A percentile compares a stretch with the other conserved stretches of the same genome.
Conservation (phyloP, 2,329 filamentous ascomycete genomes). For the Aspergillus spinulosporus region DNA sequence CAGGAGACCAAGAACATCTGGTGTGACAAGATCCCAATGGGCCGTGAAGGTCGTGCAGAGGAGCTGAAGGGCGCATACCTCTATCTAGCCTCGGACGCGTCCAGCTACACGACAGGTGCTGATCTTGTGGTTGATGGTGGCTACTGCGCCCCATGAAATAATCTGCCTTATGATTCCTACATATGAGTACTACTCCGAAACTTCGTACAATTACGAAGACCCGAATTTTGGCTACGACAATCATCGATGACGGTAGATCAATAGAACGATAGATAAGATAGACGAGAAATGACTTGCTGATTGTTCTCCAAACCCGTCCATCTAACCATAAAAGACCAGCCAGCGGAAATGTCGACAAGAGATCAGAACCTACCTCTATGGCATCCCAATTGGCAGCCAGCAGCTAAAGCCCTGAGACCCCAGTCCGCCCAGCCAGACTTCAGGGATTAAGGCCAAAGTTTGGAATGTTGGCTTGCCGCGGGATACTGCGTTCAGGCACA, state of each 20-base stretch:
- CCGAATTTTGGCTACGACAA: too few relatives aligned
- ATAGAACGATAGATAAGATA: not conserved
- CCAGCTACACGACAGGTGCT: conserved; percentile 76
- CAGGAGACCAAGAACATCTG: conserved; percentile 69
- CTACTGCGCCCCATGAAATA: too few relatives aligned
- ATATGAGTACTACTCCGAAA: too few relatives aligned
- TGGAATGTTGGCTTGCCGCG: too few relatives aligned
- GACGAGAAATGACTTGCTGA: not conserved
- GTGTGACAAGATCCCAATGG: conserved; percentile 79
- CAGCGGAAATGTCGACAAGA: not conserved
- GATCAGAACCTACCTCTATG: not conserved
- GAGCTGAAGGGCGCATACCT: conserved; percentile 83
- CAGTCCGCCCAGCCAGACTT: too few relatives aligned
- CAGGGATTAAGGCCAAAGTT: too few relatives aligned
- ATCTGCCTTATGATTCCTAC: too few relatives aligned
- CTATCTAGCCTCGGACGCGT: conserved; percentile 77
- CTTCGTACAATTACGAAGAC: too few relatives aligned
- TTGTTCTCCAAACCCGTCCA: not conserved
- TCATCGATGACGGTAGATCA: too few relatives aligned
- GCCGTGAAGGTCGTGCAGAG: conserved; percentile 67
- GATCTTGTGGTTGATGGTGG: conserved; percentile 77
- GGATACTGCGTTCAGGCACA: not conserved
- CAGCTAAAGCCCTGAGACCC: too few relatives aligned
- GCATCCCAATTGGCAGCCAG: too few relatives aligned
- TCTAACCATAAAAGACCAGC: not conserved